phyloP scores from a whole-genome alignment of 768 basidiomycete genomes.

The Auriscalpium vulgare region DNA sequence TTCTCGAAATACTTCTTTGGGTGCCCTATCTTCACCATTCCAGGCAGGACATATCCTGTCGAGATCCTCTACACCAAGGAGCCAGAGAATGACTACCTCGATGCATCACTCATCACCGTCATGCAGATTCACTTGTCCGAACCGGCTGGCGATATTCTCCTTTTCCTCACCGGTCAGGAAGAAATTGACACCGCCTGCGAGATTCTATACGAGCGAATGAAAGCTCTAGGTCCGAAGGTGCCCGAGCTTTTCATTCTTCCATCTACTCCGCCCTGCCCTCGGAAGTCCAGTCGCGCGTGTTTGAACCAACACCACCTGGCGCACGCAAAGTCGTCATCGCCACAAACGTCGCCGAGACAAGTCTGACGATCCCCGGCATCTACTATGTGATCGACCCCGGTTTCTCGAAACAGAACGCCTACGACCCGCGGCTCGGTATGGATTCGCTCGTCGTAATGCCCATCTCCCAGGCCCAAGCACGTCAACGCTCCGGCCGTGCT shows the following conservation, averaged over 20 bases:
- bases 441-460: constrained; percentile 98
- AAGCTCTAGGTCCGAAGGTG: constrained; percentile 95
- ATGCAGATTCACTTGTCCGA: constrained; percentile 99
- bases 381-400: constrained; percentile 99
- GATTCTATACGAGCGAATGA: constrained; percentile 97
- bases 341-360: constrained; percentile 99
- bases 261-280: constrained; percentile 98
- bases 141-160: constrained; percentile 90
- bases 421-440: constrained; percentile 96
- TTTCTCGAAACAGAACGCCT: constrained; percentile 98
- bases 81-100: constrained; percentile 94
- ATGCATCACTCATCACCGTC: constrained; percentile 95
- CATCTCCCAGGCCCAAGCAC: constrained; percentile 96
- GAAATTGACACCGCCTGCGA: constrained; percentile 98
- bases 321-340: constrained; percentile 99
- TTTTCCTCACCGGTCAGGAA: constrained; percentile 98
- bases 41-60: constrained; percentile 98
- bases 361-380: constrained; percentile 95
- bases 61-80: constrained; percentile 99
- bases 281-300: constrained; percentile 95
- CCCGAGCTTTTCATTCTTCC: constrained; percentile 92
- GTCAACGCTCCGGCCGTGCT: constrained; percentile 92
- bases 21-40: constrained; percentile 98
- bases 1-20: constrained; percentile 99
- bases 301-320: constrained; percentile 95